These are phyloP conservation scores for Wickerhamiella infanticola DNA, from an alignment of 1,139 yeast species.

Conservation along the genomic window DNA sequence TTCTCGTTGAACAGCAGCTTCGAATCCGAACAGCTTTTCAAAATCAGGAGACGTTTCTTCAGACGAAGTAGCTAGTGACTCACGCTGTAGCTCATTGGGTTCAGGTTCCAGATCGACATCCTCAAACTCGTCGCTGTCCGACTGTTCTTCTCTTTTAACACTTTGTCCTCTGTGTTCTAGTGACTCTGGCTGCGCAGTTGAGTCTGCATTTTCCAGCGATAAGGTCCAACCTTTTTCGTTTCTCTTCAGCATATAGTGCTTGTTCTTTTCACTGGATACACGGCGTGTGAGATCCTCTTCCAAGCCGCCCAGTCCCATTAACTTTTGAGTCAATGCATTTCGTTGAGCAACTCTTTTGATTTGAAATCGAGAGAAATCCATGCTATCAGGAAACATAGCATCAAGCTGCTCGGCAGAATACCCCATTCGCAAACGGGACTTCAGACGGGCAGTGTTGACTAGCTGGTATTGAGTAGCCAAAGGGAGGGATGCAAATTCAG, in stretches of 20 bases:
- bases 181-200: slow-evolving; percentile 7
- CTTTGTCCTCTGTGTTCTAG: background rate
- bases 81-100: background rate
- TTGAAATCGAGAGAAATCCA: slow-evolving; percentile 88
- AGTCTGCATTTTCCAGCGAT: slow-evolving; percentile 35
- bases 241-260: slow-evolving; percentile 58
- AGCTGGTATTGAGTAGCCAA: slow-evolving; percentile 78
- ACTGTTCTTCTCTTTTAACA: slow-evolving; percentile 18
- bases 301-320: slow-evolving; percentile 77
- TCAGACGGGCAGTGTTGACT: slow-evolving; percentile 61
- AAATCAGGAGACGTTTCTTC: slow-evolving; percentile 5
- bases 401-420: slow-evolving; percentile 76
- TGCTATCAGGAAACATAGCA: slow-evolving; percentile 59
- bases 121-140: slow-evolving; percentile 43
- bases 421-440: slow-evolving; percentile 91
- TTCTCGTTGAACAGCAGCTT: slow-evolving; percentile 17
- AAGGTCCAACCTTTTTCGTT: slow-evolving; percentile 82
- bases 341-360: slow-evolving; percentile 85
- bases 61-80: slow-evolving; percentile 2
- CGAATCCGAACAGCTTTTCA: slow-evolving; percentile 17
- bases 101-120: slow-evolving; percentile 30
- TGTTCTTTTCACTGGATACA: slow-evolving; percentile 73
- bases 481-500: slow-evolving; percentile 33
- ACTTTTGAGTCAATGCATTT: slow-evolving; percentile 72
- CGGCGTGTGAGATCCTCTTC: slow-evolving; percentile 43